A percentile compares a stretch with the other conserved stretches of the same genome.
phyloP scores from a whole-genome alignment of 192 early-diverging fungal genomes.

The Rhizoclosmatium globosum region DNA sequence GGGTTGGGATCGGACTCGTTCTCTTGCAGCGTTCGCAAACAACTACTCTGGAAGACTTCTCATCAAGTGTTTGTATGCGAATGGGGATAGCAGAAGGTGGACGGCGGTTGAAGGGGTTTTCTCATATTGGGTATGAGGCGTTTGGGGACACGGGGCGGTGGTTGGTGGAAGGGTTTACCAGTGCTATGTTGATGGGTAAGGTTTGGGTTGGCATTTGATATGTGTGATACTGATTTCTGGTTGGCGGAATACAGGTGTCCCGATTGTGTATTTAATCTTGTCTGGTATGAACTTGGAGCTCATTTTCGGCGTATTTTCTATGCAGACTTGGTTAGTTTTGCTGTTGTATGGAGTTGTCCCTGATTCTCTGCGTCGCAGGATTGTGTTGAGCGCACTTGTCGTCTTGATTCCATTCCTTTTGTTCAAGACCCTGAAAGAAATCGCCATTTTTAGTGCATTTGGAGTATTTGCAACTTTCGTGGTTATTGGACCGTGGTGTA shows the following conservation, averaged over 20 bases:
- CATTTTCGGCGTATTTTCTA: slow-evolving; percentile 60
- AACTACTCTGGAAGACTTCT: slow-evolving; percentile 77
- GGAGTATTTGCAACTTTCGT: slow-evolving; percentile 77
- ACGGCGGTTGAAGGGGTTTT: slow-evolving; percentile 52
- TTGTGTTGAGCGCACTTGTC: slow-evolving; percentile 62
- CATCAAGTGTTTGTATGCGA: slow-evolving; percentile 77
- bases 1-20: slow-evolving; percentile 77
- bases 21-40: slow-evolving; percentile 71
- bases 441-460: slow-evolving; percentile 75
- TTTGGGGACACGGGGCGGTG: slow-evolving; percentile 74
- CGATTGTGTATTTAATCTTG: slow-evolving; percentile 66
- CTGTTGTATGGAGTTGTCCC: background rate
- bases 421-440: slow-evolving; percentile 82
- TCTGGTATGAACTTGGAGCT: slow-evolving; percentile 74
- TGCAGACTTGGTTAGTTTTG: slow-evolving; percentile 9
- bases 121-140: slow-evolving; percentile 69
- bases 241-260: slow-evolving; percentile 29
- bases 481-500: slow-evolving; percentile 75
- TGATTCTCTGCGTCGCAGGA: slow-evolving; percentile 54
- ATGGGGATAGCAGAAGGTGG: slow-evolving; percentile 48
- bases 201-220: background rate
- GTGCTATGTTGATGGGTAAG: slow-evolving; percentile 70
- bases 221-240: background rate
- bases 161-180: slow-evolving; percentile 68
- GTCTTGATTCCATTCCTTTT: slow-evolving; percentile 78